A percentile compares a stretch with the other conserved stretches of the same genome.
Evolutionary conservation across 208 protist genomes (phyloP).

Genomic region (Acanthamoeba rhysodes): DNA sequence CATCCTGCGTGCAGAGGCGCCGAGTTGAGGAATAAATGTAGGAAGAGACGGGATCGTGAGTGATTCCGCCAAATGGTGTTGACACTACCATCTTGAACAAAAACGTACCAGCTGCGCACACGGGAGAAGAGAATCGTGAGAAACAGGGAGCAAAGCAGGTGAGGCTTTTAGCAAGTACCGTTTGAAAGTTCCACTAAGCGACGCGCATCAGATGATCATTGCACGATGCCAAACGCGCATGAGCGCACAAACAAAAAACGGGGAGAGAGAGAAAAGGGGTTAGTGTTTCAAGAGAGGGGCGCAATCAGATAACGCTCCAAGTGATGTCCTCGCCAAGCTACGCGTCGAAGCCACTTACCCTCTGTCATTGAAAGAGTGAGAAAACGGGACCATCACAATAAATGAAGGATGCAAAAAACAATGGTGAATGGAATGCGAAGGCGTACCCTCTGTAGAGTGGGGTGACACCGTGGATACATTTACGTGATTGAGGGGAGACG

Average conservation of each 20-base stretch:
- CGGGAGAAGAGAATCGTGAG: neutral
- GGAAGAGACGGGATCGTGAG: neutral
- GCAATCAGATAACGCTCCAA: no score
- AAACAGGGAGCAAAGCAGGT: neutral
- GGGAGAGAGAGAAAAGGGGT: neutral
- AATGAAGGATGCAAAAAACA: no score
- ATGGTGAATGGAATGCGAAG: neutral
- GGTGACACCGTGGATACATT: no score
- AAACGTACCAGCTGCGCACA: neutral
- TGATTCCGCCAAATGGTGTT: neutral
- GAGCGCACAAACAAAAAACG: neutral
- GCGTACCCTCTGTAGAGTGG: neutral
- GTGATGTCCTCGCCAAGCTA: neutral
- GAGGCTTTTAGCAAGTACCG: neutral
- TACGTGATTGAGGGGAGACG: no score
- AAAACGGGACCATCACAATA: neutral
- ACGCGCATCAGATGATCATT: neutral
- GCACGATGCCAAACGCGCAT: neutral
- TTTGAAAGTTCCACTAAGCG: constrained; percentile 56
- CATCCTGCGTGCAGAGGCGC: neutral
- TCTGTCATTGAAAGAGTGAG: neutral
- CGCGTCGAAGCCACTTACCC: neutral
- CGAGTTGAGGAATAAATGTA: neutral
- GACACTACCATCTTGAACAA: neutral
- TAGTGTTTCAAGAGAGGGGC: neutral